Evolutionary conservation across 164 flowering plant genomes (phyloP).

Genomic region (Liriodendron chinense): DNA sequence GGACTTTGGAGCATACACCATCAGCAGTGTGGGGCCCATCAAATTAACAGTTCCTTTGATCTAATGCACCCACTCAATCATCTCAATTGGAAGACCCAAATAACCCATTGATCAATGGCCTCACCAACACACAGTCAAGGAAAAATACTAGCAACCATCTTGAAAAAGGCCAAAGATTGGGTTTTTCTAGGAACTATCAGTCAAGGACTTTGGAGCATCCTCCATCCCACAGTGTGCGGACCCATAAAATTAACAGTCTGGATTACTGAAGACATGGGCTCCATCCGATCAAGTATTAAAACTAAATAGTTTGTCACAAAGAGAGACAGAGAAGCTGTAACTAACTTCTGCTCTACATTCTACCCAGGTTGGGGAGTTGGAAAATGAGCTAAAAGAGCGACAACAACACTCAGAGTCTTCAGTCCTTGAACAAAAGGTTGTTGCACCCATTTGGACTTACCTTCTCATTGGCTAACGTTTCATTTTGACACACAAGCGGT

Average conservation of each 20-base stretch:
- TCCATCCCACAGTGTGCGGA: background rate
- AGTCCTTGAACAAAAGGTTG: conserved; percentile 64
- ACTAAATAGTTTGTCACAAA: too few relatives aligned
- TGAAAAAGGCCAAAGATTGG: too few relatives aligned
- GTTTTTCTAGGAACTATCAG: background rate
- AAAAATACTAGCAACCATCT: too few relatives aligned
- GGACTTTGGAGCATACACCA: too few relatives aligned
- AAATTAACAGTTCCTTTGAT: too few relatives aligned
- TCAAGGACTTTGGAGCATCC: background rate
- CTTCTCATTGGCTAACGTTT: background rate
- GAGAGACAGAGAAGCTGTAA: background rate
- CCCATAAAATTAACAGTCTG: background rate
- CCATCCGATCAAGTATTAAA: background rate
- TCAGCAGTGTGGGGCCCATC: too few relatives aligned
- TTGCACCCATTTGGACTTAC: background rate
- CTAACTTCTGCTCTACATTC: background rate
- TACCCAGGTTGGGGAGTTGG: conserved; percentile 5
- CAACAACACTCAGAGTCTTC: conserved; percentile 13
- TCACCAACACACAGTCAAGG: too few relatives aligned
- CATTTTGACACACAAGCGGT: background rate
- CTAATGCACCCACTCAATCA: too few relatives aligned
- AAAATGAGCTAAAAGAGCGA: conserved; percentile 13
- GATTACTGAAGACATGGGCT: background rate
- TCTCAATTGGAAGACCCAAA: too few relatives aligned
- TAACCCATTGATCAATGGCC: too few relatives aligned